Conservation (phyloP, 495 filamentous ascomycete genomes). For the Wilcoxina mikolae region DNA sequence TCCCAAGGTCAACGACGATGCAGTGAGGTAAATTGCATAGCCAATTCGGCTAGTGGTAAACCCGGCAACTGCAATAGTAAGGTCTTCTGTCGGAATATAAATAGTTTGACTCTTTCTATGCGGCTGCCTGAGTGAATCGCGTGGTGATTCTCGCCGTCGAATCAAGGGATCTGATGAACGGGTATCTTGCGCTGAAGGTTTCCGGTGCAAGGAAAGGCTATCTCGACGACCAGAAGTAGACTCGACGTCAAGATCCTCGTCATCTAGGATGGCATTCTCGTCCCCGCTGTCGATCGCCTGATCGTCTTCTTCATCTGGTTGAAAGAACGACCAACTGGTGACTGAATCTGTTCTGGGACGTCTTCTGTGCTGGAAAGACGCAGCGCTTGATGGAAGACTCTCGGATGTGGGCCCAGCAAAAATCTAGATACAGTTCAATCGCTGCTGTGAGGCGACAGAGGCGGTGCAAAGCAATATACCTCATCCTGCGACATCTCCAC, state of each 20-base stretch:
- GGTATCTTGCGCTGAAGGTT: constrained; percentile 35
- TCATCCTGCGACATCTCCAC: constrained; percentile 99
- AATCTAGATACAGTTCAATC: constrained; percentile 49
- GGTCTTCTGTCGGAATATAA: constrained; percentile 81
- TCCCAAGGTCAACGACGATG: constrained; percentile 60
- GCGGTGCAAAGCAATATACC: constrained; percentile 34
- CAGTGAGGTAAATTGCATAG: constrained; percentile 46
- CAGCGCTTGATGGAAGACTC: constrained; percentile 78
- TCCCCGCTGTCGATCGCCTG: constrained; percentile 40
- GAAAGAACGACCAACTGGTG: constrained; percentile 81
- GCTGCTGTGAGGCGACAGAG: neutral
- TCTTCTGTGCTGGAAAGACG: constrained; percentile 71
- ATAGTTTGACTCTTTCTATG: constrained; percentile 68
- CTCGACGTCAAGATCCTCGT: constrained; percentile 37
- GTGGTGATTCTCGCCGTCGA: neutral
- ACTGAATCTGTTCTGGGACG: constrained; percentile 59
- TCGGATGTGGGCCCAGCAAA: constrained; percentile 90
- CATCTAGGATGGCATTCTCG: constrained; percentile 39
- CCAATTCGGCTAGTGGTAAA: constrained; percentile 63
- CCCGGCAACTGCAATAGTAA: constrained; percentile 81
- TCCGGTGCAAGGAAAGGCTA: constrained; percentile 34
- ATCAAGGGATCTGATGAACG: constrained; percentile 36
- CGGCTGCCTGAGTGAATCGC: neutral
- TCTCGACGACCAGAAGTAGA: constrained; percentile 33
- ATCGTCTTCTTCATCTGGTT: constrained; percentile 40